Percentiles rank a stretch among this genome's conserved stretches.
Evolutionary conservation across 257 asterid genomes (phyloP).

Genomic region (Salvia rosmarinus): DNA sequence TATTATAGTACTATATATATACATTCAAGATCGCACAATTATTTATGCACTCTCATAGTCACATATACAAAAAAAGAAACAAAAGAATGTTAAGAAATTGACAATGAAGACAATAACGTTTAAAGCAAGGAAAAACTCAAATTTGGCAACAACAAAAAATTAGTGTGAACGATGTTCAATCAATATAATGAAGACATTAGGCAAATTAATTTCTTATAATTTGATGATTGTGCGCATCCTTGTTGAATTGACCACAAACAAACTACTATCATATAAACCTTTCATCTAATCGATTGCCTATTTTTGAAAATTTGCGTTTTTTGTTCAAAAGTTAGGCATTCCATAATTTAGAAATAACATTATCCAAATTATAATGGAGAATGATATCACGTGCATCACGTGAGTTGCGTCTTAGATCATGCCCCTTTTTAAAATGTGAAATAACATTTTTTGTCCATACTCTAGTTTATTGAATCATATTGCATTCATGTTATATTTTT

Average conservation of each 20-base stretch:
- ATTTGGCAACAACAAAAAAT: not conserved
- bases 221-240: not conserved
- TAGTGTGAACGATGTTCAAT: conserved; percentile 12
- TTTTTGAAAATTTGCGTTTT: not conserved
- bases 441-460: no score
- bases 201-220: not conserved
- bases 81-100: not conserved
- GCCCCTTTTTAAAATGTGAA: no score
- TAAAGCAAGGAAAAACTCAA: not conserved
- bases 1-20: no score
- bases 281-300: not conserved
- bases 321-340: not conserved
- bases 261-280: not conserved
- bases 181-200: not conserved
- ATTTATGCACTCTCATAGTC: not conserved
- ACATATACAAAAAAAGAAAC: not conserved
- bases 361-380: not conserved
- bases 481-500: no score
- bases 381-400: not conserved
- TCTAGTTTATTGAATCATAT: no score
- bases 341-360: not conserved
- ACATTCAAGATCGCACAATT: not conserved
- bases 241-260: conserved; percentile 27
- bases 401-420: not conserved
- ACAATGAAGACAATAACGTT: no score